phyloP scores from a whole-genome alignment of 208 protist genomes.

The Wallacemonas sp. region DNA sequence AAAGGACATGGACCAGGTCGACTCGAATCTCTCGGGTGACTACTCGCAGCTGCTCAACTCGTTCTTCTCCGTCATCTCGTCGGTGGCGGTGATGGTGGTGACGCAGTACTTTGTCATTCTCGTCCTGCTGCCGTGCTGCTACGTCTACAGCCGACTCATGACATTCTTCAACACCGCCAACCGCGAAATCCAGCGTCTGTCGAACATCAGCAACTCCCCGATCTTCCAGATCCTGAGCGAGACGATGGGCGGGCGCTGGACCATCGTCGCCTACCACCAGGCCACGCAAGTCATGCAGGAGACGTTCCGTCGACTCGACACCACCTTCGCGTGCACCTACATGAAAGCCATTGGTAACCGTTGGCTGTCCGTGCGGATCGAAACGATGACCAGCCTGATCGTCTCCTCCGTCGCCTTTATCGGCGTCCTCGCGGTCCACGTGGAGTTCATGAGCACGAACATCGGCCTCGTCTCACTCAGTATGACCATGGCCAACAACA shows the following conservation, averaged over 20 bases:
- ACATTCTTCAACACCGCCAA: slow-evolving; percentile 71
- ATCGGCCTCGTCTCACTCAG: slow-evolving; percentile 55
- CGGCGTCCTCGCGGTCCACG: slow-evolving; percentile 42
- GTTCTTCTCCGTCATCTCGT: slow-evolving; percentile 36
- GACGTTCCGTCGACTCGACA: slow-evolving; percentile 45
- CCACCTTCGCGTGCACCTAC: slow-evolving; percentile 40
- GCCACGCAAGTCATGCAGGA: slow-evolving; percentile 28
- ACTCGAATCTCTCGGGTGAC: slow-evolving; percentile 36
- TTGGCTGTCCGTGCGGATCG: slow-evolving; percentile 90
- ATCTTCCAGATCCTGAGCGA: slow-evolving; percentile 90
- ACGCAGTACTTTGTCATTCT: slow-evolving; percentile 32
- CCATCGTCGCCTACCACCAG: slow-evolving; percentile 72
- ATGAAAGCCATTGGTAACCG: slow-evolving; percentile 44
- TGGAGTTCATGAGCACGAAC: slow-evolving; percentile 23
- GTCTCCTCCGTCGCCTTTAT: slow-evolving; percentile 38
- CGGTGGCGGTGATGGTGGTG: slow-evolving; percentile 31
- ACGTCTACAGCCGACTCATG: slow-evolving; percentile 81
- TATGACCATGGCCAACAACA: slow-evolving; percentile 56
- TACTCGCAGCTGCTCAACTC: slow-evolving; percentile 30
- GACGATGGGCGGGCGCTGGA: slow-evolving; percentile 75
- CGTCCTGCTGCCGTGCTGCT: slow-evolving; percentile 62
- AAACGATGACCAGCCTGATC: slow-evolving; percentile 80
- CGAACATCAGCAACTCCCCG: slow-evolving; percentile 82
- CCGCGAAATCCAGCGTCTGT: slow-evolving; percentile 85
- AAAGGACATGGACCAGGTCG: slow-evolving; percentile 72